Base-by-base conservation (phyloP, 257 asterid genomes). In the Lantana camara region DNA sequence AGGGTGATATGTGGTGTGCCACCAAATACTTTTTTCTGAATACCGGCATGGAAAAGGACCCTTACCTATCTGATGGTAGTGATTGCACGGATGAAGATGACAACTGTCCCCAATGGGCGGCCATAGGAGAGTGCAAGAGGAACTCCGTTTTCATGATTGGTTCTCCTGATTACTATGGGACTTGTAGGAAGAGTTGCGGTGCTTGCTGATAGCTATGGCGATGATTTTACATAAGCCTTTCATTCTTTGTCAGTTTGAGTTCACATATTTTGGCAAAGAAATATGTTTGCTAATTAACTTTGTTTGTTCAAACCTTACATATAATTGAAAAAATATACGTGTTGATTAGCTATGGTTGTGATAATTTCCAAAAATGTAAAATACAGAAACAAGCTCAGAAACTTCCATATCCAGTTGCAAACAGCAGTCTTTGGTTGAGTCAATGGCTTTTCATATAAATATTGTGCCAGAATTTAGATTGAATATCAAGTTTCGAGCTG, bases 181-280 rank as follows among this genome's bases (percentile, higher is more conserved):
- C 97, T 15, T 92, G 98, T 77, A 83, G 95, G 82, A 92, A 83
- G 88, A 92, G 98, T 51, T 92, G 98, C 76, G 82, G 79, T 30
- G 88, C 80, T 29, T 92, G 98, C 64, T 32, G 60, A 67, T 45
- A n/a, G 35, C 17, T 69, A 76, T 49, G 38, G 37, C 34, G 41
- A 3, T 9, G 19, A 35, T 20, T 30, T 4, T 21, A 34, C 34
- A 24, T 10, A 16, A 34, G 29, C 13, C 19, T 16, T 10, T 37
- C 30, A 17, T 60, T 16, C 15, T 48, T 21, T 44, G 41, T 66
- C n/a, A n/a, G n/a, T n/a, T n/a, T n/a, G n/a, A n/a, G n/a, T n/a
- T n/a, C n/a, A n/a, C n/a, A n/a, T n/a, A n/a, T n/a, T n/a, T n/a
- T n/a, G n/a, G n/a, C n/a, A n/a, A n/a, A n/a, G n/a, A n/a, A n/a